Conservation (phyloP, 495 filamentous ascomycete species). For the Neurospora cerealis region DNA sequence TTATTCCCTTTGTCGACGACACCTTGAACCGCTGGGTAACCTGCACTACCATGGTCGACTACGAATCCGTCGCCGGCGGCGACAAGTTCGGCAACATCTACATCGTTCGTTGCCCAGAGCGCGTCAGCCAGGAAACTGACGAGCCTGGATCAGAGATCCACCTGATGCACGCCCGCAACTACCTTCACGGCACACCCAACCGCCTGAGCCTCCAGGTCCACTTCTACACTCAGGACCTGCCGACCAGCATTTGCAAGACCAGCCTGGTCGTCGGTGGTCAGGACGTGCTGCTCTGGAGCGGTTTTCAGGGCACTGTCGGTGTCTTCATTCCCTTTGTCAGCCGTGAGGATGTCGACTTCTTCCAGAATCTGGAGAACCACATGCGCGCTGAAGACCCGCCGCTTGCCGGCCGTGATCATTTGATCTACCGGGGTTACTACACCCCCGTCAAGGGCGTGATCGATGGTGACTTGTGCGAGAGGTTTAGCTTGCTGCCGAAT, state of each 20-base stretch:
- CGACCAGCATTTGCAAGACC: constrained; percentile 81
- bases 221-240: constrained; percentile 85
- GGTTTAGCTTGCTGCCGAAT: constrained; percentile 67
- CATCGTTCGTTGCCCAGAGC: constrained; percentile 79
- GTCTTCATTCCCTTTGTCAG: constrained; percentile 82
- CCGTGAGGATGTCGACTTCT: constrained; percentile 93
- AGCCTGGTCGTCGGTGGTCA: constrained; percentile 84
- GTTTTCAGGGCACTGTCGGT: constrained; percentile 87
- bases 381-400: constrained; percentile 76
- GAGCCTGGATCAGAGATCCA: constrained; percentile 88
- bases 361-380: constrained; percentile 84
- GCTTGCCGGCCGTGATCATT: constrained; percentile 82
- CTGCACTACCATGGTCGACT: constrained; percentile 86
- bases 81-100: constrained; percentile 98
- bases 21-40: constrained; percentile 81
- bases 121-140: constrained; percentile 78
- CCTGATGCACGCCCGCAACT: constrained; percentile 75
- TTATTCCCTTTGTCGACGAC: constrained; percentile 91
- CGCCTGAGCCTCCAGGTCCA: constrained; percentile 76
- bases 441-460: constrained; percentile 95
- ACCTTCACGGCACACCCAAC: constrained; percentile 81
- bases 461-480: constrained; percentile 96
- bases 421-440: constrained; percentile 93
- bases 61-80: constrained; percentile 89
- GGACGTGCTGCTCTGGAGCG: constrained; percentile 86